Percentiles rank a stretch among this genome's conserved stretches.
These are phyloP conservation scores for Epithemia pelagica DNA, from an alignment of 108 stramenopile species.

Conservation along the genomic window DNA sequence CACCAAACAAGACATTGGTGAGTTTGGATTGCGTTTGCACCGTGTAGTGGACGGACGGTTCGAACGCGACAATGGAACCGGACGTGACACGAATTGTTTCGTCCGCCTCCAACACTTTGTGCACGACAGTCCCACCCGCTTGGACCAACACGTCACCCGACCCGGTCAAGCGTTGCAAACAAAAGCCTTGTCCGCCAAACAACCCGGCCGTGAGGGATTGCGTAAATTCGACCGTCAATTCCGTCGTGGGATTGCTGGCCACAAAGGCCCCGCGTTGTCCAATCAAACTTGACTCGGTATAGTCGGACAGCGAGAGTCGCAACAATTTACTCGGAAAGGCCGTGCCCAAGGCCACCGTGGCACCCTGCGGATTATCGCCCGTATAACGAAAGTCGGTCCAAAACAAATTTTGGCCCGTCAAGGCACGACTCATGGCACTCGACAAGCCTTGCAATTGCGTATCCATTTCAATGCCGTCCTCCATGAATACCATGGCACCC, in stretches of 20 bases:
- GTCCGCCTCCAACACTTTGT: conserved; percentile 62
- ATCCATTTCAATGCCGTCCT: conserved; percentile 41
- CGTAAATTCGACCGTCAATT: conserved; percentile 79
- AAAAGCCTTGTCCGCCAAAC: conserved; percentile 89
- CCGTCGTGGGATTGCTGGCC: conserved; percentile 65
- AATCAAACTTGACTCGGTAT: conserved; percentile 54
- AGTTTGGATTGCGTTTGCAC: conserved; percentile 76
- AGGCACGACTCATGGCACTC: conserved; percentile 36
- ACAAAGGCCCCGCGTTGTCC: conserved; percentile 81
- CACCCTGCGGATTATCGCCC: conserved; percentile 13
- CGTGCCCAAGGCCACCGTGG: conserved; percentile 68
- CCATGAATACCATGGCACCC: conserved; percentile 88
- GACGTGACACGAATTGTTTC: conserved; percentile 73
- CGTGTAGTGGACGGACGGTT: conserved; percentile 63
- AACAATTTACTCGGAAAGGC: conserved; percentile 85
- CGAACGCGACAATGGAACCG: conserved; percentile 76
- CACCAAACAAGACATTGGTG: conserved; percentile 87
- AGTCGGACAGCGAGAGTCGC: conserved; percentile 57
- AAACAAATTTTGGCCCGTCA: conserved; percentile 86
- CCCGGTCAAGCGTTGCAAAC: conserved; percentile 73
- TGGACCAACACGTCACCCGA: conserved; percentile 79
- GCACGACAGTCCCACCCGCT: conserved; percentile 64
- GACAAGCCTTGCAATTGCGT: conserved; percentile 27
- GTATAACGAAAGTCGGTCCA: conserved; percentile 75
- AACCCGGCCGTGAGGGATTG: conserved; percentile 68